These are phyloP conservation scores for Penicillium sp. DNA, from an alignment of 2,329 filamentous ascomycete species.

Conservation along the genomic window DNA sequence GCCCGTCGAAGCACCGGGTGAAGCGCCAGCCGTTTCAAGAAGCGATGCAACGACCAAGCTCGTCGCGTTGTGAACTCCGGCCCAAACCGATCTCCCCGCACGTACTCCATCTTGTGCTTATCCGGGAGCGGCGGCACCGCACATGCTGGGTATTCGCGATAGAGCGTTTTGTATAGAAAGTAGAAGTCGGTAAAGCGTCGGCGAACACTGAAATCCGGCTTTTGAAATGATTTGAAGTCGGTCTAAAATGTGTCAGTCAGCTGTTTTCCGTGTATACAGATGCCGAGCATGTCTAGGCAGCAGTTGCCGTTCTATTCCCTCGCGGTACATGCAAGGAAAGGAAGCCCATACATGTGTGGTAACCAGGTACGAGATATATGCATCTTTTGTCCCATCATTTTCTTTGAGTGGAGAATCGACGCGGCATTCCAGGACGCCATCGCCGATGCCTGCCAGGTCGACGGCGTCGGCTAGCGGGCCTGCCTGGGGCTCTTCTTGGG, in stretches of 20 bases:
- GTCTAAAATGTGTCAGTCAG: slow-evolving; percentile 56
- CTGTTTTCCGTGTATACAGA: neutral
- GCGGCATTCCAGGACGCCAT: slow-evolving; percentile 75
- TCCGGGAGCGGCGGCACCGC: slow-evolving; percentile 93
- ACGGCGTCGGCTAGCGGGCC: slow-evolving; percentile 51
- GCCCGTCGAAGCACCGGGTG: slow-evolving; percentile 86
- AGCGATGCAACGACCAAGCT: slow-evolving; percentile 85
- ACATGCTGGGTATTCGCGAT: slow-evolving; percentile 81
- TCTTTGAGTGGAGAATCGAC: slow-evolving; percentile 87
- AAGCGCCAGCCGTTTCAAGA: slow-evolving; percentile 77
- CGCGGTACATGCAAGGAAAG: slow-evolving; percentile 13
- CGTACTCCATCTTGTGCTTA: slow-evolving; percentile 99
- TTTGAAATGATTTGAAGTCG: slow-evolving; percentile 89
- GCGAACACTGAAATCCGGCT: slow-evolving; percentile 71
- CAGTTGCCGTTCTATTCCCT: slow-evolving; percentile 6
- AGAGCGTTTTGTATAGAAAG: slow-evolving; percentile 88
- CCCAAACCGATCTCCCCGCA: slow-evolving; percentile 91
- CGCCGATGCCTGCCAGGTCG: slow-evolving; percentile 62
- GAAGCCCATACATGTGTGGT: slow-evolving; percentile 68
- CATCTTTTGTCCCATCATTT: slow-evolving; percentile 93
- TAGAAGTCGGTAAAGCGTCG: slow-evolving; percentile 97
- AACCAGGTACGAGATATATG: slow-evolving; percentile 92
- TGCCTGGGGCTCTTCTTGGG: slow-evolving; percentile 47
- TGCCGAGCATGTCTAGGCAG: slow-evolving; percentile 16
- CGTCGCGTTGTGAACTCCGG: slow-evolving; percentile 85